A percentile compares a stretch with the other conserved stretches of the same genome.
phyloP scores from a whole-genome alignment of 306 rosid genomes.

The Prunus padus region DNA sequence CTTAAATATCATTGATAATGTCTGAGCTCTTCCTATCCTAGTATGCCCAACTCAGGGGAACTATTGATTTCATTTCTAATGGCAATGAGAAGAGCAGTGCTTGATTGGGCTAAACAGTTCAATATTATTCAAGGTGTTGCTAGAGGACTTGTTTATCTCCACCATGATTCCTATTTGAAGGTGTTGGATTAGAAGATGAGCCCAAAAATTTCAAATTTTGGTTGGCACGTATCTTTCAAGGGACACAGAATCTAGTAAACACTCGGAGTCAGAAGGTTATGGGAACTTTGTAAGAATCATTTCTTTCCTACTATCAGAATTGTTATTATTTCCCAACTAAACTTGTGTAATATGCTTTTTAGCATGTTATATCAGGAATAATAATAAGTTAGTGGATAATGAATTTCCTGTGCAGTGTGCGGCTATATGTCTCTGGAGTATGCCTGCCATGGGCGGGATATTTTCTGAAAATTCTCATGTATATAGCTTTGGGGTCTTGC shows the following conservation, averaged over 20 bases:
- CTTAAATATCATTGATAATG: no score
- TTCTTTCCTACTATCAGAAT: neutral
- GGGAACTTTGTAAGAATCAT: slow-evolving; percentile 29
- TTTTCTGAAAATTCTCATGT: slow-evolving; percentile 32
- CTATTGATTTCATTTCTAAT: no score
- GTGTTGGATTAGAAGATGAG: slow-evolving; percentile 33
- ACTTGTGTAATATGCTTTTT: no score
- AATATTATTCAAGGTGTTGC: slow-evolving; percentile 21
- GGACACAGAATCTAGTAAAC: slow-evolving; percentile 17
- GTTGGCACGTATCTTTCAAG: slow-evolving; percentile 23
- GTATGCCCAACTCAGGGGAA: no score
- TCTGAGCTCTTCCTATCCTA: no score
- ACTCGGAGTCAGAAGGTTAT: slow-evolving; percentile 23
- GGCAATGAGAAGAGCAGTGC: no score
- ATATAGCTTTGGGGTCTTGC: slow-evolving; percentile 30
- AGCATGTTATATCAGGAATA: neutral
- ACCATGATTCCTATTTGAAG: slow-evolving; percentile 27
- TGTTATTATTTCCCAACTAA: neutral
- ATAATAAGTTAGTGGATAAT: neutral
- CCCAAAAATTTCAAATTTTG: slow-evolving; percentile 33
- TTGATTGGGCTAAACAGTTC: slow-evolving; percentile 25
- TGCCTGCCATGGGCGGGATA: slow-evolving; percentile 8
- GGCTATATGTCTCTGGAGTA: slow-evolving; percentile 39
- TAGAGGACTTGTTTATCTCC: slow-evolving; percentile 31
- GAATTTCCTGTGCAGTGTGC: slow-evolving; percentile 7